phyloP scores from a whole-genome alignment of 371 early-diverging fungal species.

The Gilbertella persicaria region DNA sequence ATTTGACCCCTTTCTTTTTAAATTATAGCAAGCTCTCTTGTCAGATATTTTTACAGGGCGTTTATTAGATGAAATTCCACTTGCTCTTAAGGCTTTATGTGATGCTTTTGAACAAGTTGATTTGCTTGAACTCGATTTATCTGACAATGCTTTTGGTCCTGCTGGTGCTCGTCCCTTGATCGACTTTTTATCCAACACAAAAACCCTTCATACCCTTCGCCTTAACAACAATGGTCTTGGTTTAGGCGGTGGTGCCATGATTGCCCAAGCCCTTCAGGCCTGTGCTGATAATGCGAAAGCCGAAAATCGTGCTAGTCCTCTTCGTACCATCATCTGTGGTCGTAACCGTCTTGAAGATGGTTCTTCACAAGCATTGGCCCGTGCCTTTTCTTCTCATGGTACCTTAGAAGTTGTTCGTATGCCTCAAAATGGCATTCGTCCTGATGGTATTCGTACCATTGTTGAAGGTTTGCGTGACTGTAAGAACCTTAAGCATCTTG shows the following conservation, averaged over 20 bases:
- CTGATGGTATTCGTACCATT: conserved; percentile 84
- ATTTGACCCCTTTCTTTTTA: background rate
- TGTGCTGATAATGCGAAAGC: conserved; percentile 68
- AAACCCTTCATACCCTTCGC: conserved; percentile 74
- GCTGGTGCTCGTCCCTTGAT: conserved; percentile 89
- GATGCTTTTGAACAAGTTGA: conserved; percentile 78
- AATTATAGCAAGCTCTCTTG: conserved; percentile 53
- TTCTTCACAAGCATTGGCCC: conserved; percentile 69
- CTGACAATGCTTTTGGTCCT: conserved; percentile 98
- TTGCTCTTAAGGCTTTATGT: conserved; percentile 79
- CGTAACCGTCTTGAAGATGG: conserved; percentile 95
- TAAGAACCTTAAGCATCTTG: conserved; percentile 71
- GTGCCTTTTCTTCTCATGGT: conserved; percentile 82
- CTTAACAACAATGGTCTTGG: conserved; percentile 98
- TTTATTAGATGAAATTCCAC: conserved; percentile 86
- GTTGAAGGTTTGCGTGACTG: conserved; percentile 73
- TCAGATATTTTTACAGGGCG: conserved; percentile 96
- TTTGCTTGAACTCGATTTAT: conserved; percentile 82
- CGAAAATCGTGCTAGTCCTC: conserved; percentile 64
- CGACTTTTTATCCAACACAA: conserved; percentile 78
- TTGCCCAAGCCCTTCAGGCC: conserved; percentile 83
- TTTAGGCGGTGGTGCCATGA: conserved; percentile 83
- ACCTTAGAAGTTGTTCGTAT: conserved; percentile 82
- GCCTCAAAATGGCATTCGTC: conserved; percentile 97
- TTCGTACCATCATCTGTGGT: conserved; percentile 85